Conservation (phyloP, 2,329 filamentous ascomycete genomes). For the Helicocarpus griseus region DNA sequence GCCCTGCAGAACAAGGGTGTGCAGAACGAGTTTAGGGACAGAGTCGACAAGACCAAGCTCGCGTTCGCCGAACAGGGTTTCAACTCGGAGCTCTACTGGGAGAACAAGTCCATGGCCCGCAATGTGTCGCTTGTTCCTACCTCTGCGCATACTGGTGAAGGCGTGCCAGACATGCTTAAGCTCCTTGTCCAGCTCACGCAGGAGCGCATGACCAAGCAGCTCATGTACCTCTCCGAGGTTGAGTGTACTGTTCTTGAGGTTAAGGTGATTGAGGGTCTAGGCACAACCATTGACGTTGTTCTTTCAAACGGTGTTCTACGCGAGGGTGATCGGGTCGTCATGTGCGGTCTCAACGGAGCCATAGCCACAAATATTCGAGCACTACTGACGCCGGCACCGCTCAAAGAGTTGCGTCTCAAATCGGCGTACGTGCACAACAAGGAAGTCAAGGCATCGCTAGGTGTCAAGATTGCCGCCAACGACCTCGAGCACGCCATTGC, state of each 20-base stretch:
- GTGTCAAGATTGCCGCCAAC: constrained; percentile 97
- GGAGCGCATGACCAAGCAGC: constrained; percentile 89
- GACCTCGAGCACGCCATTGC: constrained; percentile 94
- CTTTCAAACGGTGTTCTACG: constrained; percentile 89
- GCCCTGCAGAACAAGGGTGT: constrained; percentile 84
- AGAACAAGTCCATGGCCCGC: constrained; percentile 95
- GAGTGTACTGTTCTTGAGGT: constrained; percentile 97
- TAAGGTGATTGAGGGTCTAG: constrained; percentile 97
- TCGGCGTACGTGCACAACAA: constrained; percentile 98
- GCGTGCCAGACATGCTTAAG: constrained; percentile 98
- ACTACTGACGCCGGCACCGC: constrained; percentile 79
- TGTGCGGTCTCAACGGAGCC: constrained; percentile 93
- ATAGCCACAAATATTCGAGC: constrained; percentile 95
- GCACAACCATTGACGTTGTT: constrained; percentile 96
- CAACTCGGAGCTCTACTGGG: constrained; percentile 92
- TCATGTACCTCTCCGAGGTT: constrained; percentile 98
- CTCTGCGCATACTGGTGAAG: constrained; percentile 96
- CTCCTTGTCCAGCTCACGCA: constrained; percentile 85
- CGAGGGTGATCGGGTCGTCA: constrained; percentile 87
- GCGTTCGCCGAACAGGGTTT: constrained; percentile 95
- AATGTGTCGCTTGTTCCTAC: constrained; percentile 95
- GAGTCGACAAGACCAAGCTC: constrained; percentile 82
- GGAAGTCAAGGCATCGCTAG: constrained; percentile 93
- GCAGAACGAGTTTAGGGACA: constrained; percentile 86
- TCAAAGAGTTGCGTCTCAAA: constrained; percentile 91